Percentiles rank a stretch among this genome's conserved stretches.
Conservation (phyloP, 208 protist genomes). For the Acanthamoeba sp. region DNA sequence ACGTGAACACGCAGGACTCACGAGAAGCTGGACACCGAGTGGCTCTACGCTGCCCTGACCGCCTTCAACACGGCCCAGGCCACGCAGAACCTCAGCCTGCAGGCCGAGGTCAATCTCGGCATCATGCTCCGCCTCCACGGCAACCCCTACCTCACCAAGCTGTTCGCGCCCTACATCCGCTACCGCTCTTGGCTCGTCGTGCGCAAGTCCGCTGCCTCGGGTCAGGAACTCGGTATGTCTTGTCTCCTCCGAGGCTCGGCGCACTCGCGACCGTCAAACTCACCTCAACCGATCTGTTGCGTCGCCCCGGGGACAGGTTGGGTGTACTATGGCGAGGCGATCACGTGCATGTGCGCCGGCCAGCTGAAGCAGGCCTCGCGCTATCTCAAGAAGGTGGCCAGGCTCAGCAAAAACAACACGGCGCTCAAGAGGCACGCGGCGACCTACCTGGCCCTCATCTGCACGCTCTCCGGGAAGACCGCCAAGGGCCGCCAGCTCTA, state of each 20-base stretch:
- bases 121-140: slow-evolving; percentile 19
- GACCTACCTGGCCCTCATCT: slow-evolving; percentile 8
- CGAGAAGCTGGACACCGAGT: slow-evolving; percentile 25
- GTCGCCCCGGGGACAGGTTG: no score
- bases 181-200: slow-evolving; percentile 3
- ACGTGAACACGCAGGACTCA: slow-evolving; percentile 23
- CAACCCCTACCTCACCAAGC: not conserved
- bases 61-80: slow-evolving; percentile 15
- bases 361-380: slow-evolving; percentile 17
- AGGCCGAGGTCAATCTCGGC: slow-evolving; percentile 34
- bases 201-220: not conserved
- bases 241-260: no score
- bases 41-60: not conserved
- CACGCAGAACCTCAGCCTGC: slow-evolving; percentile 13
- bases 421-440: slow-evolving; percentile 5
- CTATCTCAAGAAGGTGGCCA: slow-evolving; percentile 24
- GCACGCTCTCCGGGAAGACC: not conserved
- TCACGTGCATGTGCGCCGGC: slow-evolving; percentile 11
- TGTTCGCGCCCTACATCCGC: slow-evolving; percentile 2
- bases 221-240: slow-evolving; percentile 16
- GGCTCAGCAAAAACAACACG: not conserved
- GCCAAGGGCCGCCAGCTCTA: slow-evolving; percentile 23
- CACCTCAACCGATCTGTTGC: no score
- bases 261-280: no score
- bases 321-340: slow-evolving; percentile 15